Base-by-base conservation (phyloP, 805 yeast genomes). In the Candida vartiovaarae region DNA sequence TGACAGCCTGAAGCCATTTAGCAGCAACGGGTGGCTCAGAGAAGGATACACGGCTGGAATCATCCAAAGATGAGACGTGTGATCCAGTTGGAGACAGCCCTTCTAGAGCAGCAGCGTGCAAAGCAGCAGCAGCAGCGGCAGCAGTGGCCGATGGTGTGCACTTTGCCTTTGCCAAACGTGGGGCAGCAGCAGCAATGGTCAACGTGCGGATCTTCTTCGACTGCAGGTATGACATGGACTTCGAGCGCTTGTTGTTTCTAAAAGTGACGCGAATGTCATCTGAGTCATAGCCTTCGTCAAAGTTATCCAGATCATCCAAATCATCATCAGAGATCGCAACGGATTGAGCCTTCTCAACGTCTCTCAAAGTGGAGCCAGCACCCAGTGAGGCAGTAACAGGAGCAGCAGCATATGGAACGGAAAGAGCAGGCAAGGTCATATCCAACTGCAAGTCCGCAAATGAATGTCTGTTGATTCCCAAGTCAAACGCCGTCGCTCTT, bases 151-250 rank as follows among this genome's bases (percentile, higher is more conserved):
- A 71, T 8, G 74, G 78, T 6, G 78, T 69, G 42, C 75, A 64
- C 4, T 80, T 73, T 31, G 75, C 68, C 50, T 78, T 76, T n/a
- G 88, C 82, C 8, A 83, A 75, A 55, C 91, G 70, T 45, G 93
- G 93, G 31, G 91, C 86, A 26, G 87, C 88, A 9, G 89, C 89
- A 24, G 91, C 91, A 20, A 87, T 87, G 10, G 91, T 83, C 37
- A 58, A 34, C 15, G 61, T 47, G 25, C 69, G 69, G 38, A 71
- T 64, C 59, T 74, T 75, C 60, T 80, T 79, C 48, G 68, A 64
- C 38, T 74, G 68, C 43, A 79, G 62, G 53, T 74, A 78, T 32
- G 82, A 75, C 78, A 59, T 71, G 11, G 85, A 80, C 58, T 80
- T 80, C 10, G 86, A 79, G 53, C 87, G 68, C 57, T 80, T 75